phyloP scores from a whole-genome alignment of 2,329 filamentous ascomycete species.

The Paraphoma sp. region DNA sequence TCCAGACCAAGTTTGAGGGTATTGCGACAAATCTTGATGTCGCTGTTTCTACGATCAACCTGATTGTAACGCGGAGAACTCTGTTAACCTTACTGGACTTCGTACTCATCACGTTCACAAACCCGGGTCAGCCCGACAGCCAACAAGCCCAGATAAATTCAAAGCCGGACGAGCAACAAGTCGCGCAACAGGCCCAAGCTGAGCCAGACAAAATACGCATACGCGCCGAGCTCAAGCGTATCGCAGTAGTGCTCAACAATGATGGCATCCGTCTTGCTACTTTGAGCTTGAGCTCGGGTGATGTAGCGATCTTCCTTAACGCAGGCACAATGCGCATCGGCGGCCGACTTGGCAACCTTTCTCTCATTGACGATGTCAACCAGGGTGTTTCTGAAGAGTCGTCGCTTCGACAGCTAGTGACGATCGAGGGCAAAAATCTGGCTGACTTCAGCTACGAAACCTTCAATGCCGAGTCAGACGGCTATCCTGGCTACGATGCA shows the following conservation, averaged over 20 bases:
- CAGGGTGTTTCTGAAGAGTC: slow-evolving; percentile 84
- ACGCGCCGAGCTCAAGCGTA: slow-evolving; percentile 91
- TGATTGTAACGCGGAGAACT: slow-evolving; percentile 92
- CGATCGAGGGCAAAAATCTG: slow-evolving; percentile 93
- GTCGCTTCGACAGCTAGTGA: slow-evolving; percentile 82
- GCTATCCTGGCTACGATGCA: slow-evolving; percentile 93
- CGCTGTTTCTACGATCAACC: slow-evolving; percentile 91
- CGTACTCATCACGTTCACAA: slow-evolving; percentile 88
- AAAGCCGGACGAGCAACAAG: slow-evolving; percentile 42
- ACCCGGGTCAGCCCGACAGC: slow-evolving; percentile 58
- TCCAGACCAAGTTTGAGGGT: slow-evolving; percentile 88
- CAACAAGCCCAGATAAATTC: slow-evolving; percentile 38
- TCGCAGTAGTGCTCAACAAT: slow-evolving; percentile 93
- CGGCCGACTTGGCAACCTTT: slow-evolving; percentile 85
- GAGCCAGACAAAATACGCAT: slow-evolving; percentile 83
- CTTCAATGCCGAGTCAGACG: slow-evolving; percentile 76
- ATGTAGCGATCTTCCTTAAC: slow-evolving; percentile 86
- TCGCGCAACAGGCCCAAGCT: slow-evolving; percentile 46
- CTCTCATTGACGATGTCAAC: slow-evolving; percentile 91
- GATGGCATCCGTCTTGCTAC: slow-evolving; percentile 95
- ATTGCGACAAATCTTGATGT: slow-evolving; percentile 93
- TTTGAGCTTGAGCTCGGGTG: slow-evolving; percentile 87
- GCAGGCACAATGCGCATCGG: slow-evolving; percentile 87
- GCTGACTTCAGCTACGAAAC: slow-evolving; percentile 98
- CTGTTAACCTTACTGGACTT: slow-evolving; percentile 93